Evolutionary conservation across 2,329 filamentous ascomycete genomes (phyloP).

Genomic region (Nannizziopsis arthrosporioides): DNA sequence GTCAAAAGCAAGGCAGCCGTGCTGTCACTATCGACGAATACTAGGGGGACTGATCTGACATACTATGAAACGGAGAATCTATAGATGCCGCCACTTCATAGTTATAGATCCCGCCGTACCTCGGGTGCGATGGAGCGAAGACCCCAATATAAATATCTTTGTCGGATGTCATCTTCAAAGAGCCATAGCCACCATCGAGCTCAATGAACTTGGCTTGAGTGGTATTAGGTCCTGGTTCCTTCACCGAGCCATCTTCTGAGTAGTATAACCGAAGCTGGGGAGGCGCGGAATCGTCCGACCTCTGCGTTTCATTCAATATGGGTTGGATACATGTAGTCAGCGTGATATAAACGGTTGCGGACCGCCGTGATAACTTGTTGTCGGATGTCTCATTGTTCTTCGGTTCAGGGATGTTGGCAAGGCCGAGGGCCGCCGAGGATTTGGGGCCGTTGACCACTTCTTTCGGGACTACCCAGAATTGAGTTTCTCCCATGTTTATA

Average conservation of each 20-base stretch:
- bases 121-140: constrained; percentile 54
- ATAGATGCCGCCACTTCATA: constrained; percentile 73
- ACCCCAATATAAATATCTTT: constrained; percentile 66
- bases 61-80: constrained; percentile 62
- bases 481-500: constrained; percentile 50
- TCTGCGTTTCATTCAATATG: constrained; percentile 39
- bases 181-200: constrained; percentile 60
- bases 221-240: constrained; percentile 52
- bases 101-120: constrained; percentile 57
- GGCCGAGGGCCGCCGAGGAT: constrained; percentile 22
- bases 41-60: constrained; percentile 48
- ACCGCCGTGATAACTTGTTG: constrained; percentile 21
- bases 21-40: constrained; percentile 76
- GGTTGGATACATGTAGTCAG: constrained; percentile 81
- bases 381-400: constrained; percentile 17
- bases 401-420: constrained; percentile 12
- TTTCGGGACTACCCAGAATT: constrained; percentile 54
- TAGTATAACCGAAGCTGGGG: constrained; percentile 71
- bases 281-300: constrained; percentile 35
- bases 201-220: constrained; percentile 33
- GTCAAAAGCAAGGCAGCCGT: constrained; percentile 69
- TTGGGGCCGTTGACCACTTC: constrained; percentile 41
- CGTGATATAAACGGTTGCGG: constrained; percentile 59
- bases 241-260: constrained; percentile 53
- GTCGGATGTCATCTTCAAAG: constrained; percentile 47